Percentiles rank a stretch among this genome's conserved stretches.
These are phyloP conservation scores for Rhizophora mangle DNA, from an alignment of 345 rosid genomes.

Conservation along the genomic window DNA sequence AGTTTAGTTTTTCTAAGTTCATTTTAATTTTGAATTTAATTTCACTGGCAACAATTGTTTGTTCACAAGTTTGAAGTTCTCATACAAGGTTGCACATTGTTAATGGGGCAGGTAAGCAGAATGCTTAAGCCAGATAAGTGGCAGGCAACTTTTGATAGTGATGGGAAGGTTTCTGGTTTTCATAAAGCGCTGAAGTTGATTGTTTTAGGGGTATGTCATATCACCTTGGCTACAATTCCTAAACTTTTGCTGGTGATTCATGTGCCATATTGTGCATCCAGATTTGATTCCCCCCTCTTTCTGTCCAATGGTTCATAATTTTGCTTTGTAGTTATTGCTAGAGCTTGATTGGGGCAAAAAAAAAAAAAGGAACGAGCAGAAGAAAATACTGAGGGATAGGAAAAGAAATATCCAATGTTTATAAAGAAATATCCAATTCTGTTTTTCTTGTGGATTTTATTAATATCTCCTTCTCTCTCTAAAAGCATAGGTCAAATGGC, in stretches of 20 bases:
- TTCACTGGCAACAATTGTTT: neutral
- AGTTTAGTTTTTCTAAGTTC: neutral
- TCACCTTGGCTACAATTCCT: neutral
- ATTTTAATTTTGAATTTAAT: neutral
- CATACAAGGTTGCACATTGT: constrained; percentile 3
- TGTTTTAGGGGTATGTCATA: constrained; percentile 69
- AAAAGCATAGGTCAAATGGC: neutral
- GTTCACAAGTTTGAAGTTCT: neutral
- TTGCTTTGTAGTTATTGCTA: too few relatives aligned
- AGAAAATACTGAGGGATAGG: too few relatives aligned
- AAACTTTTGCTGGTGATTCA: neutral
- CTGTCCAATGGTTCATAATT: too few relatives aligned
- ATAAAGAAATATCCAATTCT: neutral
- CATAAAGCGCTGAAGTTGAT: constrained; percentile 73
- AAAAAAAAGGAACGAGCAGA: too few relatives aligned
- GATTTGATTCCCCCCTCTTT: too few relatives aligned
- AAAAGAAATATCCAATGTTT: too few relatives aligned
- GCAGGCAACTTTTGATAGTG: constrained; percentile 67
- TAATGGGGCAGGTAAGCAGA: constrained; percentile 56
- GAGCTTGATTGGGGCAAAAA: too few relatives aligned
- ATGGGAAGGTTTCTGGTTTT: constrained; percentile 77
- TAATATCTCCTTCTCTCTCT: neutral
- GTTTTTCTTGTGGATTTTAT: neutral
- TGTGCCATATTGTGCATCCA: neutral
- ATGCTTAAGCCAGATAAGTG: constrained; percentile 92